Evolutionary conservation across 1,284 basidiomycete species (phyloP).

Genomic region (Fistulinella cinereoalba): DNA sequence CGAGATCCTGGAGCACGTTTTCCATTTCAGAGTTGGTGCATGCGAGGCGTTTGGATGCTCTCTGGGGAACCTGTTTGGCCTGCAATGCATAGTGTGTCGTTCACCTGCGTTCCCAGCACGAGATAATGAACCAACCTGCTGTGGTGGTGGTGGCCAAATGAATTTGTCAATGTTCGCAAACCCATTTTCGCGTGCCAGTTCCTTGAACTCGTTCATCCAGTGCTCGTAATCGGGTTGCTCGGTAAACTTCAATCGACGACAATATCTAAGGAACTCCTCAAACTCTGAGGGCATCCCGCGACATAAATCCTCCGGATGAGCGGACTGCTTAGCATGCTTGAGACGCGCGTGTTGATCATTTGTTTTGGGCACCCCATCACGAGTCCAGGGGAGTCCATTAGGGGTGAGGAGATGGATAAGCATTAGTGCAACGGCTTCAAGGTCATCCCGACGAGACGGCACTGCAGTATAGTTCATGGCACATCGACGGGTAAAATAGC

Average conservation of each 20-base stretch:
- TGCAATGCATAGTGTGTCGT: constrained; percentile 9
- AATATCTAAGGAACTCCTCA: constrained; percentile 71
- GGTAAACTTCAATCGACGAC: constrained; percentile 61
- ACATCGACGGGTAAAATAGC: constrained; percentile 12
- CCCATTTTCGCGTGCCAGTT: constrained; percentile 56
- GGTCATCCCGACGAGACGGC: constrained; percentile 70
- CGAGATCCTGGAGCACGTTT: constrained; percentile 55
- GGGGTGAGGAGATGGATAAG: constrained; percentile 74
- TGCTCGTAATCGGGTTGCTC: constrained; percentile 61
- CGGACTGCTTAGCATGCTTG: constrained; percentile 56
- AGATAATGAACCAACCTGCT: constrained; percentile 21
- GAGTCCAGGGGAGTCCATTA: constrained; percentile 70
- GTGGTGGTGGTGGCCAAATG: constrained; percentile 63
- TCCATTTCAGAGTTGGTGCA: constrained; percentile 44
- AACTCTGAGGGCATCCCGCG: constrained; percentile 65
- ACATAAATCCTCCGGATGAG: constrained; percentile 65
- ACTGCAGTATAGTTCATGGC: constrained; percentile 41
- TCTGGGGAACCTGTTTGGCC: constrained; percentile 26
- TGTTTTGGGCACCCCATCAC: constrained; percentile 70
- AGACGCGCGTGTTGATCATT: constrained; percentile 58
- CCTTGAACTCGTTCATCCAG: constrained; percentile 61
- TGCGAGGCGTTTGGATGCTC: constrained; percentile 29
- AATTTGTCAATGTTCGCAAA: constrained; percentile 57
- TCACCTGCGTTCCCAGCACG: not conserved
- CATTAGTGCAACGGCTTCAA: constrained; percentile 73